phyloP scores from a whole-genome alignment of 2,329 filamentous ascomycete species.

The Raffaelea ambrosiae region DNA sequence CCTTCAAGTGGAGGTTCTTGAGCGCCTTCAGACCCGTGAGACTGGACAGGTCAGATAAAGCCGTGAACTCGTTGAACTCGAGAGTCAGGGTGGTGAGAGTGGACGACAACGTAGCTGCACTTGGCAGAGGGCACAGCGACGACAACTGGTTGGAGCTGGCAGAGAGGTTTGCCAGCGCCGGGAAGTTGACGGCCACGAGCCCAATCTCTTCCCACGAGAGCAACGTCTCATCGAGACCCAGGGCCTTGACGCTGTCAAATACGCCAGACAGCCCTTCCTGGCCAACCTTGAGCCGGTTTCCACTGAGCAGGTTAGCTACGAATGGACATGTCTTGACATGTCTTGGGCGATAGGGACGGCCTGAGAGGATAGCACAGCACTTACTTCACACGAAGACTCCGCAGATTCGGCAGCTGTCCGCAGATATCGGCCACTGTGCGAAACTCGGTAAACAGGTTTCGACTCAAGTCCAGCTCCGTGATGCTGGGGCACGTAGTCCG shows the following conservation, averaged over 20 bases:
- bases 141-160: conserved; percentile 52
- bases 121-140: conserved; percentile 34
- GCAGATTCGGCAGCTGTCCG: conserved; percentile 56
- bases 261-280: no score
- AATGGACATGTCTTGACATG: no score
- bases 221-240: conserved; percentile 60
- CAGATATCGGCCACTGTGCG: conserved; percentile 64
- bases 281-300: conserved; percentile 57
- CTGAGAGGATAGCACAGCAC: conserved; percentile 17
- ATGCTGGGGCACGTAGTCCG: conserved; percentile 55
- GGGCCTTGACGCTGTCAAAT: conserved; percentile 24
- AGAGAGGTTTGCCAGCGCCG: conserved; percentile 38
- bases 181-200: conserved; percentile 44
- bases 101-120: conserved; percentile 30
- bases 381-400: conserved; percentile 63
- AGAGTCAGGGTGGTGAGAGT: conserved; percentile 57
- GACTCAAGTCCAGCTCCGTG: conserved; percentile 72
- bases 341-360: neutral
- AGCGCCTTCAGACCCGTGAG: conserved; percentile 44
- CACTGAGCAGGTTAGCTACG: no score
- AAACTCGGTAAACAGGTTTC: conserved; percentile 68
- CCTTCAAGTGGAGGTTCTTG: conserved; percentile 62
- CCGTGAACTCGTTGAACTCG: conserved; percentile 62
- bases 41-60: conserved; percentile 46
- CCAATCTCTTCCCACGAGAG: conserved; percentile 58